Percentiles rank a stretch among this genome's conserved stretches.
phyloP scores from a whole-genome alignment of 2,329 filamentous ascomycete species.

The Diaporthe citriasiana region DNA sequence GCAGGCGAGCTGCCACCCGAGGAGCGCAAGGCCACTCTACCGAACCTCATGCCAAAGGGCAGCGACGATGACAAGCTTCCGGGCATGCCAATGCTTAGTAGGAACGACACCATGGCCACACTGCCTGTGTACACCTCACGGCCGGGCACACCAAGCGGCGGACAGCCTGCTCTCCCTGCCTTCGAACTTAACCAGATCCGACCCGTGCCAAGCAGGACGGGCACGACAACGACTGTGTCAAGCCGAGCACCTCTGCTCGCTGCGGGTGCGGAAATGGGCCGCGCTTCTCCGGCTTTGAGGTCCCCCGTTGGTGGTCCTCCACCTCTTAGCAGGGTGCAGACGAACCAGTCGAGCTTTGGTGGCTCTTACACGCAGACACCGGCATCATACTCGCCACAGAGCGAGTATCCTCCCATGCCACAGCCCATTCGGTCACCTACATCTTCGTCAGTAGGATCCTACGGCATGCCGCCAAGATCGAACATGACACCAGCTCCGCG shows the following conservation, averaged over 20 bases:
- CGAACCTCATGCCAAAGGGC: slow-evolving; percentile 56
- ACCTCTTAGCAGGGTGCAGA: slow-evolving; percentile 47
- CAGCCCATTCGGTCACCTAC: slow-evolving; percentile 47
- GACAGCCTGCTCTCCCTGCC: slow-evolving; percentile 46
- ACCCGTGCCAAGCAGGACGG: slow-evolving; percentile 56
- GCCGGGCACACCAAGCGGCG: slow-evolving; percentile 63
- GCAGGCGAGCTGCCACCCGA: slow-evolving; percentile 65
- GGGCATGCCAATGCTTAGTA: slow-evolving; percentile 70
- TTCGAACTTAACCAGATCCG: slow-evolving; percentile 69
- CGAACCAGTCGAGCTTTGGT: slow-evolving; percentile 46
- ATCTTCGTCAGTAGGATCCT: slow-evolving; percentile 40
- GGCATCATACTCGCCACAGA: slow-evolving; percentile 46
- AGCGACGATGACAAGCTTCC: slow-evolving; percentile 65
- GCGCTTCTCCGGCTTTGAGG: slow-evolving; percentile 48
- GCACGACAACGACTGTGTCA: slow-evolving; percentile 49
- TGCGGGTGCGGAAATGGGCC: slow-evolving; percentile 51
- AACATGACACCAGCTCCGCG: slow-evolving; percentile 38
- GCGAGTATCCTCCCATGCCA: slow-evolving; percentile 47
- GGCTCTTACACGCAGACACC: slow-evolving; percentile 47
- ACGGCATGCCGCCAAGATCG: slow-evolving; percentile 41
- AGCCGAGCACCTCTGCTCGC: slow-evolving; percentile 50
- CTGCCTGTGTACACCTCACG: slow-evolving; percentile 74
- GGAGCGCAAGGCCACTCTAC: slow-evolving; percentile 77
- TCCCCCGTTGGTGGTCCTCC: slow-evolving; percentile 46
- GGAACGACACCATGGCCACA: slow-evolving; percentile 73